Evolutionary conservation across 2,329 filamentous ascomycete species (phyloP).

Genomic region (Thelonectria rubi): DNA sequence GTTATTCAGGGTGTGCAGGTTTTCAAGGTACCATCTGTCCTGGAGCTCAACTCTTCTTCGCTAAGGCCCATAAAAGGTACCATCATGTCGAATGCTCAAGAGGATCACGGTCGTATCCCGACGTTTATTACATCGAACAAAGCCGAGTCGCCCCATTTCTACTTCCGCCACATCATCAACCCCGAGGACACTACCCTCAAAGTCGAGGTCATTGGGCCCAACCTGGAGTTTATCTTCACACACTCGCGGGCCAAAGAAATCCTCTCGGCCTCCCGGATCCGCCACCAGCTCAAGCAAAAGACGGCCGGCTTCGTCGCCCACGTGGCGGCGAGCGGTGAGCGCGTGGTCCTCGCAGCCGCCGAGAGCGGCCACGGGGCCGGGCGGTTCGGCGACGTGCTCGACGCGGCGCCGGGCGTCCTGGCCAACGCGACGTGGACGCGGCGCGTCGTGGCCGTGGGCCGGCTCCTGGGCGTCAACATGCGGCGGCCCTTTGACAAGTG

Average conservation of each 20-base stretch:
- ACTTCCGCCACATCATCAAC: slow-evolving; percentile 47
- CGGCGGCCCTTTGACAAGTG: slow-evolving; percentile 42
- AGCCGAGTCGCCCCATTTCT: slow-evolving; percentile 32
- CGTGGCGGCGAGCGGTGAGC: slow-evolving; percentile 19
- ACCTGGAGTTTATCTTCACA: slow-evolving; percentile 43
- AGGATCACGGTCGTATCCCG: slow-evolving; percentile 19
- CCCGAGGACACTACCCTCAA: slow-evolving; percentile 35
- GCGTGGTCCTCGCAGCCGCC: slow-evolving; percentile 45
- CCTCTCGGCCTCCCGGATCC: slow-evolving; percentile 11
- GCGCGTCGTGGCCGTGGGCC: slow-evolving; percentile 44
- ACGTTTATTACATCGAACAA: slow-evolving; percentile 39
- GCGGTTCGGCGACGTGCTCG: slow-evolving; percentile 43
- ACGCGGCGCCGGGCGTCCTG: slow-evolving; percentile 36
- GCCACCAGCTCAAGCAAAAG: slow-evolving; percentile 38
- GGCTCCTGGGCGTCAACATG: slow-evolving; percentile 44
- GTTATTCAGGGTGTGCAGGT: background rate
- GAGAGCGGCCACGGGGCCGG: slow-evolving; percentile 48
- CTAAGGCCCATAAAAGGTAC: background rate
- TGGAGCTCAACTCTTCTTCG: background rate
- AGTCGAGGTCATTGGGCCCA: slow-evolving; percentile 46
- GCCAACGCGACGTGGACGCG: slow-evolving; percentile 45
- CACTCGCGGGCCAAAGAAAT: slow-evolving; percentile 38
- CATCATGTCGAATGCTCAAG: slow-evolving; percentile 22
- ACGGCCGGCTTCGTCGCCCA: slow-evolving; percentile 47
- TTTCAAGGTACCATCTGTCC: background rate